A percentile compares a stretch with the other conserved stretches of the same genome.
Conservation (phyloP, 225 moss, liverwort and hornwort species). For the Antitrichia curtipendula region DNA sequence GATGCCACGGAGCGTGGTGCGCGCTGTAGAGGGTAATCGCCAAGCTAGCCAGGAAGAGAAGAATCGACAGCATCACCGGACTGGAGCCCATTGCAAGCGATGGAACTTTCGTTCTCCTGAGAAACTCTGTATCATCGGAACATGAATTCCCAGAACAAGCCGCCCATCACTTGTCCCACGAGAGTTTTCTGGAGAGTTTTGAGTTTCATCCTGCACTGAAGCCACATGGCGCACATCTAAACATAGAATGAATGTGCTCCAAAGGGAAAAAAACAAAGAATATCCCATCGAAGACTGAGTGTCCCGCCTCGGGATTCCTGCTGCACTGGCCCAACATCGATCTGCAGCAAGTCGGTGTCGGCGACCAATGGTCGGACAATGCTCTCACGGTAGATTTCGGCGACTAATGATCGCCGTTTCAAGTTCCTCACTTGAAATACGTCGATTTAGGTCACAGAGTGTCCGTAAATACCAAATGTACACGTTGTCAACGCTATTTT, state of each 20-base stretch:
- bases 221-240: not conserved
- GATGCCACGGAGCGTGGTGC: conserved; percentile 14
- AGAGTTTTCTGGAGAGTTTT: not conserved
- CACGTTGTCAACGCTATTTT: not conserved
- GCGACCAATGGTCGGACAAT: not conserved
- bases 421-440: not conserved
- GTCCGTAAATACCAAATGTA: not conserved
- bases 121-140: not conserved
- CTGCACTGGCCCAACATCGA: not conserved
- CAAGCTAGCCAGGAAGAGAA: conserved; percentile 18
- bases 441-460: not conserved
- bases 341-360: not conserved
- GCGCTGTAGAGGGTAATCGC: conserved; percentile 17
- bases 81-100: conserved; percentile 18
- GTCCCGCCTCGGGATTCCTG: not conserved
- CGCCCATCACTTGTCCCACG: not conserved
- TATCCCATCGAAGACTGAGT: not conserved
- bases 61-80: conserved; percentile 11
- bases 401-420: not conserved
- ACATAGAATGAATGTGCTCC: not conserved
- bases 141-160: not conserved
- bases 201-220: not conserved
- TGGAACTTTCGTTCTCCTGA: not conserved
- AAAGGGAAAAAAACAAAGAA: not conserved
- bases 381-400: too few relatives aligned